Percentiles rank a stretch among this genome's conserved stretches.
Evolutionary conservation across 805 yeast genomes (phyloP).

Genomic region (Saccharomycopsis schoenii): DNA sequence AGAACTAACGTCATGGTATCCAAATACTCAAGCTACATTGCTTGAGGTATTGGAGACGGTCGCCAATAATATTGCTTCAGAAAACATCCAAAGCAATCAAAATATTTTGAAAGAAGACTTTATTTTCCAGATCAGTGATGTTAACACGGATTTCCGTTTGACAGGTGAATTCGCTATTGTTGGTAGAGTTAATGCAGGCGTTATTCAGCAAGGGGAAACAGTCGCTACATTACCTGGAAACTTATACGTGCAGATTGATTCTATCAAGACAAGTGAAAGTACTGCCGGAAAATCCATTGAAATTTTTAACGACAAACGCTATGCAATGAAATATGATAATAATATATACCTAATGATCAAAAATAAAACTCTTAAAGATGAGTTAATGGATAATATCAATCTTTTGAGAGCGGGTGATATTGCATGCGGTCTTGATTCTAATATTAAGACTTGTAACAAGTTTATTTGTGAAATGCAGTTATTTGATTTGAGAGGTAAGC

Average conservation of each 20-base stretch:
- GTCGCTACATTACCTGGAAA: slow-evolving; percentile 46
- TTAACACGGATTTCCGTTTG: slow-evolving; percentile 35
- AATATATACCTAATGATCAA: slow-evolving; percentile 16
- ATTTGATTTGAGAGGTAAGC: slow-evolving; percentile 58
- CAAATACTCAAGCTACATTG: slow-evolving; percentile 89
- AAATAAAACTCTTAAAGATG: slow-evolving; percentile 14
- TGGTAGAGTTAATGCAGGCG: slow-evolving; percentile 64
- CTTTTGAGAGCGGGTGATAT: slow-evolving; percentile 61
- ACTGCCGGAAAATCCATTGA: slow-evolving; percentile 13
- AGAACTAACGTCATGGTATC: slow-evolving; percentile 50
- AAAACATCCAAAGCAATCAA: slow-evolving; percentile 17
- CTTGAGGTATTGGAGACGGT: slow-evolving; percentile 76
- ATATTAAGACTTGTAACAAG: slow-evolving; percentile 37
- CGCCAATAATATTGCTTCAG: slow-evolving; percentile 21
- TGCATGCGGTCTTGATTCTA: slow-evolving; percentile 37
- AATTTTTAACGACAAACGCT: slow-evolving; percentile 6
- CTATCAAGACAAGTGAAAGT: slow-evolving; percentile 12
- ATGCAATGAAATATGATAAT: slow-evolving; percentile 17
- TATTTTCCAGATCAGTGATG: slow-evolving; percentile 54
- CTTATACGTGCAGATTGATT: slow-evolving; percentile 20
- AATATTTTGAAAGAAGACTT: slow-evolving; percentile 33
- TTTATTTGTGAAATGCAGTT: slow-evolving; percentile 48
- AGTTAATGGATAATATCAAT: slow-evolving; percentile 27
- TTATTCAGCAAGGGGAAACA: slow-evolving; percentile 61
- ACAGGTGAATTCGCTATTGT: slow-evolving; percentile 41